Evolutionary conservation across 2,329 filamentous ascomycete genomes (phyloP).

Genomic region (Botryotinia convoluta): DNA sequence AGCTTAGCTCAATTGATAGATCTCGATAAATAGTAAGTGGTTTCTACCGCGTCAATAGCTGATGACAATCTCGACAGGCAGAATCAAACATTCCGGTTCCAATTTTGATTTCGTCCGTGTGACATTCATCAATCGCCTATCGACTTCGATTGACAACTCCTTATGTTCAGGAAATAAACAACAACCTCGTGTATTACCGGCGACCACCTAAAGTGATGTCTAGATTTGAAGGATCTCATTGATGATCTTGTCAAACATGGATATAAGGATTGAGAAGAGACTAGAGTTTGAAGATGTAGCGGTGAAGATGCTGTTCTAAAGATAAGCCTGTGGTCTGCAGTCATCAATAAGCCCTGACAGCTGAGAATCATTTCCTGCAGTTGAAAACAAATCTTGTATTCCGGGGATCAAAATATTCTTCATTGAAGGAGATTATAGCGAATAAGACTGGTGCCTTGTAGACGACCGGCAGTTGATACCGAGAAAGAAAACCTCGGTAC

Average conservation of each 20-base stretch:
- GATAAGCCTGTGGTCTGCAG: constrained; percentile 4
- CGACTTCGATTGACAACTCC: neutral
- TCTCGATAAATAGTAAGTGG: neutral
- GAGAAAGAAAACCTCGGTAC: neutral
- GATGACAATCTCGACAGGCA: neutral
- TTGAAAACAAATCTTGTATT: neutral
- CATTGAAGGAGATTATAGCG: neutral
- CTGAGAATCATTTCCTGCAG: neutral
- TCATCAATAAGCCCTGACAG: constrained; percentile 1
- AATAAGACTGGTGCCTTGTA: neutral
- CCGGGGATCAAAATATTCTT: neutral
- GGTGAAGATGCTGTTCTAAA: neutral
- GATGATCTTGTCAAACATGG: neutral
- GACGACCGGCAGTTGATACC: neutral
- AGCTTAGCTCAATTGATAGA: neutral
- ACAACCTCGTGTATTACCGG: neutral
- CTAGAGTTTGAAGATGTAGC: neutral
- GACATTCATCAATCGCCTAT: neutral
- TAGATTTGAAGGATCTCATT: neutral
- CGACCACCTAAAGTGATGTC: neutral
- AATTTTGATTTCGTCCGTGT: neutral
- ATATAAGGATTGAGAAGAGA: neutral
- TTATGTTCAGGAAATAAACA: neutral
- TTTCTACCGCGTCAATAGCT: neutral
- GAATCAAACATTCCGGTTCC: neutral